Conservation (phyloP, 208 protist species). For the Leishmania gerbilli region DNA sequence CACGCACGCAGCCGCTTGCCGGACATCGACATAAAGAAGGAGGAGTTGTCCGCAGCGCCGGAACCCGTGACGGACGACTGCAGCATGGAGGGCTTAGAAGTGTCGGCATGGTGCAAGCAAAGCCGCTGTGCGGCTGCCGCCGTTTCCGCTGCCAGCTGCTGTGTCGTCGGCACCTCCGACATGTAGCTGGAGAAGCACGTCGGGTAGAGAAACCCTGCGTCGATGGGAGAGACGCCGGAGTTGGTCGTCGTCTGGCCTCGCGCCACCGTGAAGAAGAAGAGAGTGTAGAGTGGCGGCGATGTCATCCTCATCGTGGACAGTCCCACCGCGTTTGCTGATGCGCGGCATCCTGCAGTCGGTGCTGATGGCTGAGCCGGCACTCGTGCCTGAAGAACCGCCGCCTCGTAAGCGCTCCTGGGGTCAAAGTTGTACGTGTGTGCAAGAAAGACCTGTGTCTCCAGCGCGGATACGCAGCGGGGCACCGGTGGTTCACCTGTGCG, state of each 20-base stretch:
- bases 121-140: neutral
- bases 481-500: neutral
- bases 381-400: constrained; percentile 9
- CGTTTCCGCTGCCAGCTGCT: constrained; percentile 10
- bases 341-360: neutral
- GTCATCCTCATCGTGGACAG: neutral
- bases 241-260: constrained; percentile 4
- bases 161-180: constrained; percentile 22
- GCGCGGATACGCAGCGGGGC: neutral
- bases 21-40: constrained; percentile 2
- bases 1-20: constrained; percentile 12
- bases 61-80: neutral
- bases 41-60: neutral
- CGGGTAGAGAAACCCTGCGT: constrained; percentile 20
- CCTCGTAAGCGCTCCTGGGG: constrained; percentile 16
- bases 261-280: constrained; percentile 29
- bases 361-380: neutral
- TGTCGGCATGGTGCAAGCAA: neutral
- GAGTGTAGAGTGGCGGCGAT: constrained; percentile 14
- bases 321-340: neutral
- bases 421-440: constrained; percentile 37
- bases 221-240: constrained; percentile 1
- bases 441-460: constrained; percentile 34
- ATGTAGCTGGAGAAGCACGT: constrained; percentile 26
- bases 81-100: no score